Conservation (phyloP, 1,139 yeast species). For the Suhomyces yuchorum region DNA sequence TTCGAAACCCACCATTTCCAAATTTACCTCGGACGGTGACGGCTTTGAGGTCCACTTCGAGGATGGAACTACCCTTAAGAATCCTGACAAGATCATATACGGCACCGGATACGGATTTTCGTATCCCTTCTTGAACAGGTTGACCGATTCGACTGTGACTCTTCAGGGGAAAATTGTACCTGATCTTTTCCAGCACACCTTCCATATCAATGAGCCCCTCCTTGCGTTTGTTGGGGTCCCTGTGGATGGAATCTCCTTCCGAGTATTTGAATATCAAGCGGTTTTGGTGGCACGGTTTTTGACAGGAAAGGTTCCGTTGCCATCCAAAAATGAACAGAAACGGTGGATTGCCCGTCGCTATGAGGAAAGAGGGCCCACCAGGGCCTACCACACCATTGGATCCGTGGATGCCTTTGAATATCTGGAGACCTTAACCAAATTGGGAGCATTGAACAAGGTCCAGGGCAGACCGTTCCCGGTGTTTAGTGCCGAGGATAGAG, state of each 20-base stretch:
- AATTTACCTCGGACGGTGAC: constrained; percentile 20
- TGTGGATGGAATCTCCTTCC: constrained; percentile 39
- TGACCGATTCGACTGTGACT: constrained; percentile 23
- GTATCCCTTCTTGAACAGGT: constrained; percentile 41
- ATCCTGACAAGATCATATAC: constrained; percentile 42
- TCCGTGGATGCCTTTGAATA: constrained; percentile 25
- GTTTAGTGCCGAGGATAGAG: constrained; percentile 29
- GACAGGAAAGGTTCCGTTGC: constrained; percentile 35
- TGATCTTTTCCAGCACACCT: constrained; percentile 41
- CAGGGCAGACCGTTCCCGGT: constrained; percentile 39
- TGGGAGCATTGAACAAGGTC: constrained; percentile 33
- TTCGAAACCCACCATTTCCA: constrained; percentile 28
- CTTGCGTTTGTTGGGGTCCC: constrained; percentile 45
- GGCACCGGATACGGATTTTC: constrained; percentile 50
- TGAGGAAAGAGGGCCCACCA: constrained; percentile 28
- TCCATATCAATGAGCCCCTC: constrained; percentile 39
- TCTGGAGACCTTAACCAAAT: constrained; percentile 23
- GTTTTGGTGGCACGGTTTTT: constrained; percentile 36
- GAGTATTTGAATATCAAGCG: constrained; percentile 49
- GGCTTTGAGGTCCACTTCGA: constrained; percentile 30
- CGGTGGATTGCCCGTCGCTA: constrained; percentile 34
- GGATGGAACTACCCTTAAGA: constrained; percentile 28
- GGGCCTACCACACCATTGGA: constrained; percentile 48
- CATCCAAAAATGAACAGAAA: constrained; percentile 30
- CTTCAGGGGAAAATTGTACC: constrained; percentile 34